Conservation (phyloP, 371 early-diverging fungal genomes). For the Mortierella sp. region DNA sequence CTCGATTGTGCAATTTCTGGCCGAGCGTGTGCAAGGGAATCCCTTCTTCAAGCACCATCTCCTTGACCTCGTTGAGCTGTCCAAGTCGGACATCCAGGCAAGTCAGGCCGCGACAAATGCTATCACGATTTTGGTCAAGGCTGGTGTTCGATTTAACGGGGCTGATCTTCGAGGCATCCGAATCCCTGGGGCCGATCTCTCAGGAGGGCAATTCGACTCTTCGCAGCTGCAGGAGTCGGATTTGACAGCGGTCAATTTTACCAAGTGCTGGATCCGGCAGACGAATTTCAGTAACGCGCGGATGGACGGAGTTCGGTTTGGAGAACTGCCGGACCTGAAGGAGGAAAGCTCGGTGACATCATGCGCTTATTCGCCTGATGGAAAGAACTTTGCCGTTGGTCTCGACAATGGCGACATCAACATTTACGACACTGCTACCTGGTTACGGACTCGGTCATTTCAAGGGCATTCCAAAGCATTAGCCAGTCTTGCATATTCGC, state of each 20-base stretch:
- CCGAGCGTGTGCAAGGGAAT: background rate
- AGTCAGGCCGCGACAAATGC: constrained; percentile 5
- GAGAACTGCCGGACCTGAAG: background rate
- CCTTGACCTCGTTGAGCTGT: background rate
- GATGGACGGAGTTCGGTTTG: constrained; percentile 8
- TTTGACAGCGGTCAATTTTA: background rate
- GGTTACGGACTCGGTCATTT: background rate
- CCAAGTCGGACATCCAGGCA: no score
- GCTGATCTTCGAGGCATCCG: constrained; percentile 2
- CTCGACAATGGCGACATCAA: background rate
- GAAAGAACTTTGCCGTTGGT: background rate
- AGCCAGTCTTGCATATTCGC: constrained; percentile 1
- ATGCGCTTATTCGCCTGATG: constrained; percentile 11
- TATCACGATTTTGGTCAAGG: constrained; percentile 14
- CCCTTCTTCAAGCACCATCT: background rate
- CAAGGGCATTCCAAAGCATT: background rate
- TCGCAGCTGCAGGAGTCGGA: constrained; percentile 12
- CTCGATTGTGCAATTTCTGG: constrained; percentile 11
- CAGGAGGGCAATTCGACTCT: constrained; percentile 5
- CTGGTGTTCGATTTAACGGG: constrained; percentile 4
- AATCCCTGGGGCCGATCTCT: constrained; percentile 1
- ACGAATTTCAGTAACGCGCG: constrained; percentile 7
- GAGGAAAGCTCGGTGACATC: background rate
- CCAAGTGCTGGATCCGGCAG: background rate
- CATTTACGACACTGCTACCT: background rate